Base-by-base conservation (phyloP, 805 yeast species). In the Metschnikowia aberdeeniae region DNA sequence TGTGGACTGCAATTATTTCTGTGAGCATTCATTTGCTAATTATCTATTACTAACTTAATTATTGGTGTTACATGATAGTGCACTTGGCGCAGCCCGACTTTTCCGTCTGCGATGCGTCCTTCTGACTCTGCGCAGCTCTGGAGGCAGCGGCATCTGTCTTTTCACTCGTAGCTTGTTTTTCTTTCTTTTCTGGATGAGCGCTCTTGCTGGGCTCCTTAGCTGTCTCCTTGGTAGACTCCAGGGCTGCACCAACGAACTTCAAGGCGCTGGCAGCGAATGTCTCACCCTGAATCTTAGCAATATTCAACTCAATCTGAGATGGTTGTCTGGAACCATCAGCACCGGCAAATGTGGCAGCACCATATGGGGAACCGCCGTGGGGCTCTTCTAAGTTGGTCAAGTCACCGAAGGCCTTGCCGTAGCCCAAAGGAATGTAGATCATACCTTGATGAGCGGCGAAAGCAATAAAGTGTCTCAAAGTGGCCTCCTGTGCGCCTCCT, bases 321-420 rank as follows among this genome's bases (percentile, higher is more conserved):
- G 89, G 85, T 53, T 63, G 66, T 73, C 92, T 82, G 34, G 88
- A 77, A 56, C 95, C 95, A 59, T 84, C 89, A 20, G 80, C 69
- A 53, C 84, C 92, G 30, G 95, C 88, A 54, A 76, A 73, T 46
- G 86, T 71, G 60, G 92, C 93, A 36, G 95, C 89, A 67, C 95
- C 95, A 85, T 89, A 88, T 43, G 95, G 78, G 44, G 90, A 79
- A 57, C 85, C 84, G 58, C 95, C 95, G 61, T 84, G 90, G 45
- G 77, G 73, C 68, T 83, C 90, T 17, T 72, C 75, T 46, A 84
- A 59, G 63, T 75, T 75, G 52, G 78, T 55, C 56, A 81, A 63
- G 47, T 77, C 76, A 40, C 77, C 75, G 61, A 81, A 80, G 34
- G 72, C 75, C 31, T 73, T 65, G 43, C 75, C 80, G 69, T 77